Conservation (phyloP, 495 filamentous ascomycete species). For the Penicillium nucicola region DNA sequence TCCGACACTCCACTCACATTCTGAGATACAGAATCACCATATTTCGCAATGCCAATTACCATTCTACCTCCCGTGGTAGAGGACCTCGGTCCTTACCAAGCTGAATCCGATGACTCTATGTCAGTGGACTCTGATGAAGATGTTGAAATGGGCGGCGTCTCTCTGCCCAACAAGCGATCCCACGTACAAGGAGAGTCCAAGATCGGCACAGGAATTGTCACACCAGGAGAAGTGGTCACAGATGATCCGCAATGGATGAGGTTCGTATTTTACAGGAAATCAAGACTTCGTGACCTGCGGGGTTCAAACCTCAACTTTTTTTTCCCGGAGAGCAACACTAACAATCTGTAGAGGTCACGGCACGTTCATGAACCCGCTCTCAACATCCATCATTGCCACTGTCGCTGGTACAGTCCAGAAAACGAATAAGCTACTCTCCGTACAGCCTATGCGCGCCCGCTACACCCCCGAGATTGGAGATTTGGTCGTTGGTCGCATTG, state of each 20-base stretch:
- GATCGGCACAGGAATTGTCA: constrained; percentile 59
- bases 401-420: constrained; percentile 83
- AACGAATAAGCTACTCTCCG: constrained; percentile 93
- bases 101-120: constrained; percentile 41
- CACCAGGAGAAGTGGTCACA: constrained; percentile 86
- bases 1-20: not conserved
- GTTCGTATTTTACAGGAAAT: constrained; percentile 36
- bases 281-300: not conserved
- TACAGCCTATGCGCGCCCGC: constrained; percentile 83
- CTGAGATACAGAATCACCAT: not conserved
- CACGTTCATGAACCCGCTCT: constrained; percentile 61
- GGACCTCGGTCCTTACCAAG: constrained; percentile 25
- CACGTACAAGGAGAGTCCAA: constrained; percentile 25
- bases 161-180: constrained; percentile 41
- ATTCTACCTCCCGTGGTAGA: constrained; percentile 64
- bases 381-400: constrained; percentile 73
- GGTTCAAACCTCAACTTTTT: not conserved
- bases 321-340: constrained; percentile 6
- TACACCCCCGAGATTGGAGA: constrained; percentile 96
- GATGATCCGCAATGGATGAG: constrained; percentile 96
- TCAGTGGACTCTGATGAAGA: constrained; percentile 60
- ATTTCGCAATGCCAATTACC: constrained; percentile 67
- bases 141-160: constrained; percentile 48
- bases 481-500: constrained; percentile 88
- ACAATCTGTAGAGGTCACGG: constrained; percentile 66